Base-by-base conservation (phyloP, 176 grass and related monocot genomes). In the Zoysia pacifica region DNA sequence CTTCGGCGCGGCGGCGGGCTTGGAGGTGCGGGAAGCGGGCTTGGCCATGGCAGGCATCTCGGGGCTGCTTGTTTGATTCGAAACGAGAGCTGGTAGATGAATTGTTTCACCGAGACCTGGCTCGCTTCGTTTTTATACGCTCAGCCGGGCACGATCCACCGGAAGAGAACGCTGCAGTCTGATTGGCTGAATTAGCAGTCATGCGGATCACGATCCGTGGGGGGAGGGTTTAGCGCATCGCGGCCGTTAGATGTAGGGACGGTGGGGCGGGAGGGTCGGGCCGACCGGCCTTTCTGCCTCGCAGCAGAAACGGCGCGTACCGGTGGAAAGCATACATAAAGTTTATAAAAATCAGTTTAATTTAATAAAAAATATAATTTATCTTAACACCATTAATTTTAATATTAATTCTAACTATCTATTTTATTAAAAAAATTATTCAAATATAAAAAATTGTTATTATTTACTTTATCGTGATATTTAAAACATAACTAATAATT, bases 1-100 rank as follows among this genome's bases (percentile, higher is more conserved):
- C 75, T 88, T 88, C 28, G 75, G 7, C 11, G 37, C 20, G 0
- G 52, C 11, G 16, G 76, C 51, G 2, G 80, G 2, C 84, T 86
- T 90, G 48, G n/a, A 72, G 19, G 79, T 0, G 41, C 76, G 76
- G 49, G 84, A 68, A 2, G 78, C 54, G 8, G 73, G 66, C 59
- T 86, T 90, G 67, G 82, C 67, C 28, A 85, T 74, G 10, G 89
- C 86, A 35, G 89, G 83, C 91, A 94, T 94, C 20, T 1, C 9
- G 62, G 43, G 64, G 28, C 28, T 35, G 63, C 1, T 35, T 2
- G 9, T 28, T 28, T 28, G 28, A 28, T 28, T 28, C 28, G 28
- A 28, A 28, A 28, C 28, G 28, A 28, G 0, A 28, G 28, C 28
- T 28, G 28, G 28, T 28, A 28, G 28, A 28, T 28, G 28, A 28